Conservation (phyloP, 495 filamentous ascomycete genomes). For the Tuber melanosporum region DNA sequence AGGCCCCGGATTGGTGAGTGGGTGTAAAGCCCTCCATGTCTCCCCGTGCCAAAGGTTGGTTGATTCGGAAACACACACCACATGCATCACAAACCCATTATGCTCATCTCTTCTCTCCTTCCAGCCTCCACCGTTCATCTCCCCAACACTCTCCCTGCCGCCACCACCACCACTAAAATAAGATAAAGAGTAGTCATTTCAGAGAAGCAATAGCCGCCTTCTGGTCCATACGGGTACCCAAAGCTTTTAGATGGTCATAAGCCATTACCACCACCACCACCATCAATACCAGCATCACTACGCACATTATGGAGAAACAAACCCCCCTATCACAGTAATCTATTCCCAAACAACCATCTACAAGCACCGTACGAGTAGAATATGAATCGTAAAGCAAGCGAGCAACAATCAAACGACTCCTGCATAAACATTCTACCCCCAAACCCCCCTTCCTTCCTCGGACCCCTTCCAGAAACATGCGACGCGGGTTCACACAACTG, state of each 20-base stretch:
- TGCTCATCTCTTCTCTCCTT: neutral
- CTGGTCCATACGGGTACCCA: neutral
- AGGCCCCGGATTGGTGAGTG: neutral
- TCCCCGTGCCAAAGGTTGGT: neutral
- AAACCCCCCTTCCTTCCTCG: neutral
- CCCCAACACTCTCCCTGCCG: neutral
- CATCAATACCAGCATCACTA: neutral
- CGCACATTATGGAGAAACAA: neutral
- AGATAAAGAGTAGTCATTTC: neutral
- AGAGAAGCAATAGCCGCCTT: neutral
- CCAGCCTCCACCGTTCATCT: neutral
- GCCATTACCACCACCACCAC: neutral
- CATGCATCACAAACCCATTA: neutral
- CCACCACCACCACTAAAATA: neutral
- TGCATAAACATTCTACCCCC: neutral
- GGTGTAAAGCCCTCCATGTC: neutral
- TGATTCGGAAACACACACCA: neutral
- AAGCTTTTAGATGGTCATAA: neutral
- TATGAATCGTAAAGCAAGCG: neutral
- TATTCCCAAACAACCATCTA: neutral
- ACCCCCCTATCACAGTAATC: neutral
- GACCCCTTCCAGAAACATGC: conserved; percentile 1
- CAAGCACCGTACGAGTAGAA: neutral
- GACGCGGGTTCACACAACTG: neutral
- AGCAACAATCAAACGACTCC: neutral